Evolutionary conservation across 345 rosid genomes (phyloP), one percentile per base, ranked within the genome.

Genomic region (Eucalyptus sp.): DNA sequence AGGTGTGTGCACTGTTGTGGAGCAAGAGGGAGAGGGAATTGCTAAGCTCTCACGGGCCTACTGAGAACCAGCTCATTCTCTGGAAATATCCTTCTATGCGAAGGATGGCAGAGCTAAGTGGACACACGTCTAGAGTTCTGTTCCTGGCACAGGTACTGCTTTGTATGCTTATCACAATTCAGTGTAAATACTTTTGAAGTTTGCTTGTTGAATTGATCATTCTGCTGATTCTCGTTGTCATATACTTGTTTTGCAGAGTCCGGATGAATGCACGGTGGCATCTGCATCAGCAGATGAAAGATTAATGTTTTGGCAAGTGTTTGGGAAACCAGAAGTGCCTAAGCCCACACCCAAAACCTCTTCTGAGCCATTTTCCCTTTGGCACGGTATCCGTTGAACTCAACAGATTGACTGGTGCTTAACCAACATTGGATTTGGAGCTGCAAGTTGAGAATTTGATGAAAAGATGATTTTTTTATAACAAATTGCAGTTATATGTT

Each of bases 11-110:
- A 24, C 89, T 94, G 85, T 86, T 92, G 86, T 94, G 94, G 94
- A 94, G 76, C 90, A 93, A 90, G 88, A 89, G 91, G 29, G 92
- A 93, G 85, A 86, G 92, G 16, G 93, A 93, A 54, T 76, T 94
- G 87, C 94, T 93, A 22, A 93, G 93, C 89, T 92, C 93, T 86
- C 93, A 93, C 58, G 95, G 94, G 25, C 89, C 90, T 56, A 86
- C 91, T 5, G 76, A 90, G 88, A 91, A 94, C 88, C 94, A 92
- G 68, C 94, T 92, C 88, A 91, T 90, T 22, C 89, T 94, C 8
- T 94, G 94, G 94, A 93, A 91, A 60, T 93, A 93, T 52, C 93
- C 94, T 13, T 93, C 94, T 8, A 93, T 92, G 94, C 88, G 87
- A 89, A 94, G 91, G 88, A 91, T 92, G 88, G 90, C 90, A 3